phyloP scores from a whole-genome alignment of 805 yeast genomes.

The Kluyveromyces lactis region DNA sequence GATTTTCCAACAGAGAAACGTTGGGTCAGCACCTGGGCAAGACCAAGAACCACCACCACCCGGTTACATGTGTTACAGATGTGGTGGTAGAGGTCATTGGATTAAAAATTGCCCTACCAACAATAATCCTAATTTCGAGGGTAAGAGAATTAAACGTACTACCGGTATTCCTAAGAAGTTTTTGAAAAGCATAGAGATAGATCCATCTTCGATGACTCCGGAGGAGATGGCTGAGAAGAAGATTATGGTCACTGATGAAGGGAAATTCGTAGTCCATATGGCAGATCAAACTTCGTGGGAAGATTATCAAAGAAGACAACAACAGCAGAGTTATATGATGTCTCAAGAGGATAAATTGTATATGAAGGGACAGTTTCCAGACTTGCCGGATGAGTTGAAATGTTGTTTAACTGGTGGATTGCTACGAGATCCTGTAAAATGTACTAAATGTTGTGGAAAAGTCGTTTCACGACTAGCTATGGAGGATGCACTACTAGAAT shows the following conservation, averaged over 20 bases:
- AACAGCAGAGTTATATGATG: constrained; percentile 29
- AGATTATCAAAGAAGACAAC: constrained; percentile 65
- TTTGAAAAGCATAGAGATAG: constrained; percentile 65
- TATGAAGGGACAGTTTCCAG: constrained; percentile 36
- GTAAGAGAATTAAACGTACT: constrained; percentile 80
- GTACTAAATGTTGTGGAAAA: constrained; percentile 67
- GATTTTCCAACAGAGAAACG: constrained; percentile 45
- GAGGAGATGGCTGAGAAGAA: constrained; percentile 50
- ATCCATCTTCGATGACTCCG: constrained; percentile 45
- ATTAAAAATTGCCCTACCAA: constrained; percentile 93
- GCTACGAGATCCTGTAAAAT: constrained; percentile 63
- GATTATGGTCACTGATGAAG: constrained; percentile 86
- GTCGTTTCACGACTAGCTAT: constrained; percentile 52
- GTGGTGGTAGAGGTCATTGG: constrained; percentile 96
- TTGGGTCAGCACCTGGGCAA: constrained; percentile 19
- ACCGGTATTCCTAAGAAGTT: constrained; percentile 97
- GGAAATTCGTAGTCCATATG: constrained; percentile 91
- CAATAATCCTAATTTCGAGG: constrained; percentile 88
- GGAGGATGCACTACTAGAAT: constrained; percentile 61
- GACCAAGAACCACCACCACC: constrained; percentile 80
- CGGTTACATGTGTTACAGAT: constrained; percentile 90
- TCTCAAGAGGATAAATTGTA: constrained; percentile 37
- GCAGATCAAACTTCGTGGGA: constrained; percentile 93
- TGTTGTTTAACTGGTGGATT: constrained; percentile 67
- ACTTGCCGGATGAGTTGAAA: constrained; percentile 47